A percentile compares a stretch with the other conserved stretches of the same genome.
These are phyloP conservation scores for Linnemannia schmuckeri DNA, from an alignment of 192 early-diverging fungal genomes.

Conservation along the genomic window DNA sequence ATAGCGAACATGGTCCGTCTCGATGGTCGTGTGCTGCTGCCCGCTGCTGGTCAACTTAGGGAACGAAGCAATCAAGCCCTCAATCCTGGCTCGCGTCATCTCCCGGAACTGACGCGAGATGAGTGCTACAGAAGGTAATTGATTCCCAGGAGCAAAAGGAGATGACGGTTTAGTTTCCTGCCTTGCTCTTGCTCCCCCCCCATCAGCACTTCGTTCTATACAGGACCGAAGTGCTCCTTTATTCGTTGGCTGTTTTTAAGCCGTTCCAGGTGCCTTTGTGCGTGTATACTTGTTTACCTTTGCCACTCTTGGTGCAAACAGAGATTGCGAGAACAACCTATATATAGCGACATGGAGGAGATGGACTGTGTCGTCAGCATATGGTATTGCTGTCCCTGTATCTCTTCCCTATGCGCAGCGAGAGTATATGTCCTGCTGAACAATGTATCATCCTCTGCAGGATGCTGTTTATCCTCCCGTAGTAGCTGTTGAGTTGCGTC, in stretches of 20 bases:
- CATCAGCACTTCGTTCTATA: not conserved
- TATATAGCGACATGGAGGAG: not conserved
- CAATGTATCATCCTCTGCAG: not conserved
- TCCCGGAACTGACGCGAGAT: conserved; percentile 96
- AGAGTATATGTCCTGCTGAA: not conserved
- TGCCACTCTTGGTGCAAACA: conserved; percentile 91
- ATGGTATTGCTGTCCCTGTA: not conserved
- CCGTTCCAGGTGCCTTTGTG: not conserved
- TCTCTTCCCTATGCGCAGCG: not conserved
- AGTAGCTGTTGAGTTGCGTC: not conserved
- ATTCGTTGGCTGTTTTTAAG: not conserved
- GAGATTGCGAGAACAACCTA: conserved; percentile 92
- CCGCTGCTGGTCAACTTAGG: conserved; percentile 91
- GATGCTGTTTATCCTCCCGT: not conserved
- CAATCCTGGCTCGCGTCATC: conserved; percentile 95
- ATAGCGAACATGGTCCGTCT: conserved; percentile 95
- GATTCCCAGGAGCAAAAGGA: conserved; percentile 10
- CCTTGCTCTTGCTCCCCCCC: not conserved
- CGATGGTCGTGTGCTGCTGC: conserved; percentile 96
- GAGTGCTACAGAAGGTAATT: conserved; percentile 65
- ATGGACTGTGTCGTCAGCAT: not conserved
- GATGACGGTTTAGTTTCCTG: not conserved
- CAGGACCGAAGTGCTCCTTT: not conserved
- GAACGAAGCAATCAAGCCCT: conserved; percentile 94
- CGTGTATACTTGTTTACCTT: conserved; percentile 69